Base-by-base conservation (phyloP, 2,329 filamentous ascomycete species). In the Diaporthe sp. region DNA sequence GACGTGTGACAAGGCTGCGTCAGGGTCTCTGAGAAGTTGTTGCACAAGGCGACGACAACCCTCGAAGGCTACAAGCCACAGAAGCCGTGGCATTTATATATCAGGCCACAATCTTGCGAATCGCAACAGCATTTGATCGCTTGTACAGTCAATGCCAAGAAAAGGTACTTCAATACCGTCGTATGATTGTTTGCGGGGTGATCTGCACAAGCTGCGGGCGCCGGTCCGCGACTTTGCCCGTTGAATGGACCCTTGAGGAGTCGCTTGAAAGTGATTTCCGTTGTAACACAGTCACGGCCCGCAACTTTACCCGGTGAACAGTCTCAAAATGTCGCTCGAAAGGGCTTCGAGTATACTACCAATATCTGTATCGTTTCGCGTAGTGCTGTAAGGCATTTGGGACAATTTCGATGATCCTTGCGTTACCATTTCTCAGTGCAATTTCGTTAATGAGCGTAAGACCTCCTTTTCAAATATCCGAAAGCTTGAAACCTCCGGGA, bases 401-500 rank as follows among this genome's bases (percentile, higher is more conserved):
- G 5, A 44, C 13, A 44, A 19, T 44, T 44, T 44, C 5, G 4
- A 44, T 44, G 37, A 13, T 12, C 37, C 10, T 39, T 39, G 37
- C 3, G 42, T 44, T 17, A 49, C 44, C 19, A 7, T 9, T 22
- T 1, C 19, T 49, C 3, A 2, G 3, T 22, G 6, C 10, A 49
- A 39, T 12, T 15, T 62, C 13, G 19, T 19, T 5, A 25, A 59
- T 25, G 10, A n/a, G 19, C 31, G 2, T 58, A 4, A 17, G 9
- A 9, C 1, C 2, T 28, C 4, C 7, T 6, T 13, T 39, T 69
- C 65, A 69, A 42, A 46, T 34, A 3, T 25, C 19, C 68, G 72
- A 73, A 8, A 81, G 37, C 65, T 81, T 81, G 75, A 79, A 80
- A 5, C 78, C 79, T 25, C 79, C 80, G 13, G 79, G 80, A 22